A percentile compares a stretch with the other conserved stretches of the same genome.
Conservation (phyloP, 2,329 filamentous ascomycete genomes). For the Calonectria honghensis region DNA sequence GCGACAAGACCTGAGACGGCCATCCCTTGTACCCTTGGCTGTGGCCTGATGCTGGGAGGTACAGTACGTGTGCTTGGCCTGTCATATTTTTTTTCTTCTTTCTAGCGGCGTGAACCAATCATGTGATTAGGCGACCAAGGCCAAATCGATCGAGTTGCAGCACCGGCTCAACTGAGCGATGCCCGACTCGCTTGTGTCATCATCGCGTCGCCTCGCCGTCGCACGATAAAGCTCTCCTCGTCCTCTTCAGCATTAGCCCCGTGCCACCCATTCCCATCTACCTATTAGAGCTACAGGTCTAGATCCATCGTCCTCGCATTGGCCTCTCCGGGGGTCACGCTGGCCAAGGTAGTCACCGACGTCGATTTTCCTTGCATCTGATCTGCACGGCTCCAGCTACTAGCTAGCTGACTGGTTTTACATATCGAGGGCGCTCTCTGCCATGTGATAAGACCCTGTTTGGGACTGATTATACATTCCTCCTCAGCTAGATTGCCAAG, state of each 20-base stretch:
- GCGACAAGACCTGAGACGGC: conserved; percentile 22
- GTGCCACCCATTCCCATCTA: conserved; percentile 34
- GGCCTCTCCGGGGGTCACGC: conserved; percentile 36
- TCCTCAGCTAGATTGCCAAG: conserved; percentile 35
- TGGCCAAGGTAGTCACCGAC: conserved; percentile 32
- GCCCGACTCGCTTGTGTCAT: conserved; percentile 48
- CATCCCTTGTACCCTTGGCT: conserved; percentile 27
- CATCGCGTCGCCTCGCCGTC: conserved; percentile 43
- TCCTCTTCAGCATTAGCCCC: conserved; percentile 35
- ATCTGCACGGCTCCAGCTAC: conserved; percentile 47
- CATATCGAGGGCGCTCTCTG: conserved; percentile 45
- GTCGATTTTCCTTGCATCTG: conserved; percentile 45
- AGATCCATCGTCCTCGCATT: conserved; percentile 40
- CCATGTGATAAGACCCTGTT: conserved; percentile 45
- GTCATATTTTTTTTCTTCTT: conserved; percentile 38
- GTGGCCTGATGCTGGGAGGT: conserved; percentile 28
- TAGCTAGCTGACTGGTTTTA: conserved; percentile 47
- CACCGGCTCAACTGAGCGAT: conserved; percentile 38
- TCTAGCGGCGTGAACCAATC: conserved; percentile 47
- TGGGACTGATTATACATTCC: conserved; percentile 40
- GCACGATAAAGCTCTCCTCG: conserved; percentile 45
- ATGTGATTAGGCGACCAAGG: conserved; percentile 51
- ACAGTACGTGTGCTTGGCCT: conserved; percentile 47
- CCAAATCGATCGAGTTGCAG: conserved; percentile 44
- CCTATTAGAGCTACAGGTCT: conserved; percentile 29